These are phyloP conservation scores for Albatrellus sp. DNA, from an alignment of 1,284 basidiomycete species.

Conservation along the genomic window DNA sequence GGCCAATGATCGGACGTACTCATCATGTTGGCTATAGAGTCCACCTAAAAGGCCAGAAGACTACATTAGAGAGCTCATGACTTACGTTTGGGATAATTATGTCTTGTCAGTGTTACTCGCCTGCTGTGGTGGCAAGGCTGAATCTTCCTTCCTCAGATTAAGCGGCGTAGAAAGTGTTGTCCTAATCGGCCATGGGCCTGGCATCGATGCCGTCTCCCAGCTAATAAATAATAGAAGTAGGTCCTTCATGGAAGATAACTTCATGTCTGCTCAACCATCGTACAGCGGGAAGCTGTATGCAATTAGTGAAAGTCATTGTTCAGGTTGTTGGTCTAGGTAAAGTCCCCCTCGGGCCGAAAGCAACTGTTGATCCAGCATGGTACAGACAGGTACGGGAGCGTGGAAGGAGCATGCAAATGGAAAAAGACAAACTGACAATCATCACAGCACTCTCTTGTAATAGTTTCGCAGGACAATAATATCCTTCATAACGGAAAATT, in stretches of 20 bases:
- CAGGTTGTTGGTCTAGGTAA: constrained; percentile 65
- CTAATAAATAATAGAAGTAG: constrained; percentile 61
- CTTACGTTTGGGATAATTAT: constrained; percentile 94
- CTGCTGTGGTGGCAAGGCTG: neutral
- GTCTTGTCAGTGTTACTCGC: constrained; percentile 42
- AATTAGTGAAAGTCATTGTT: constrained; percentile 54
- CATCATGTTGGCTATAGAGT: constrained; percentile 6
- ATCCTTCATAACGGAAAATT: constrained; percentile 38
- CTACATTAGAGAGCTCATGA: constrained; percentile 47
- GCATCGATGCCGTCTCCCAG: constrained; percentile 63
- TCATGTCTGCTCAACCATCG: constrained; percentile 3
- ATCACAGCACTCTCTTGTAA: constrained; percentile 49
- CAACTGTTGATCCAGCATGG: constrained; percentile 44
- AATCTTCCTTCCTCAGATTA: constrained; percentile 32
- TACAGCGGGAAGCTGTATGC: constrained; percentile 39
- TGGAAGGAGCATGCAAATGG: neutral
- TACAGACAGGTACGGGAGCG: constrained; percentile 39
- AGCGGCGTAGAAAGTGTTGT: constrained; percentile 62
- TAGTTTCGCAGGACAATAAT: constrained; percentile 45
- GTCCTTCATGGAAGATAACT: constrained; percentile 13
- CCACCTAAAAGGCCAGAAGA: constrained; percentile 29
- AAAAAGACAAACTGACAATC: constrained; percentile 2
- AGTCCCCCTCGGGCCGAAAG: constrained; percentile 40
- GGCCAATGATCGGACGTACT: neutral
- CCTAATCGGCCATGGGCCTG: constrained; percentile 80